Conservation (phyloP, 1,284 basidiomycete species). For the Sparassis latifolia region DNA sequence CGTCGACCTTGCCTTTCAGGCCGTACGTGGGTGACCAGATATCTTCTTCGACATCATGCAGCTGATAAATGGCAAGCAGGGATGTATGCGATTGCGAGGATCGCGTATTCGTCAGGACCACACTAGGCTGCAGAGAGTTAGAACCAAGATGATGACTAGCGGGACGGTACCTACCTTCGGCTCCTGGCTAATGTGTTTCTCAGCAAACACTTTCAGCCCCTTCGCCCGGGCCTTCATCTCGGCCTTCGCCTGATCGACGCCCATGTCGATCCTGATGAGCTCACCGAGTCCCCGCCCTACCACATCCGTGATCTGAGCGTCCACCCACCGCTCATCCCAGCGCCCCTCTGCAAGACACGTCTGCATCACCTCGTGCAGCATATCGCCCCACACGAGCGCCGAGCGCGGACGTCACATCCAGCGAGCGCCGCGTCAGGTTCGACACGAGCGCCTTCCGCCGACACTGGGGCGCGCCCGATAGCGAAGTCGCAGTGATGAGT, state of each 20-base stretch:
- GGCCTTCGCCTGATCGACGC: conserved; percentile 53
- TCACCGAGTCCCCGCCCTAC: conserved; percentile 48
- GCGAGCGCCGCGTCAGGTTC: conserved; percentile 48
- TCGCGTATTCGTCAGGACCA: conserved; percentile 60
- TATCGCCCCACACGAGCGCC: conserved; percentile 87
- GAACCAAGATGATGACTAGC: conserved; percentile 5
- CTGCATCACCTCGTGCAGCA: conserved; percentile 88
- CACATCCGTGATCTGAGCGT: conserved; percentile 49
- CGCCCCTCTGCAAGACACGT: conserved; percentile 51
- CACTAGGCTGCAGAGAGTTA: conserved; percentile 44
- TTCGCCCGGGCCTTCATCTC: conserved; percentile 59
- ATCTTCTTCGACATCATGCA: conserved; percentile 92
- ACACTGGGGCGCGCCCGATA: conserved; percentile 79
- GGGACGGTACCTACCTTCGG: conserved; percentile 53
- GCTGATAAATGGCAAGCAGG: conserved; percentile 62
- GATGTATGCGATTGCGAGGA: conserved; percentile 39
- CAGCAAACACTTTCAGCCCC: conserved; percentile 59
- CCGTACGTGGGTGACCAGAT: conserved; percentile 96
- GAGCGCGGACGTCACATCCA: conserved; percentile 52
- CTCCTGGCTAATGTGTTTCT: conserved; percentile 50
- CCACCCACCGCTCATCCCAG: conserved; percentile 59
- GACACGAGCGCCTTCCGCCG: conserved; percentile 77
- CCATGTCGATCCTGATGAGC: conserved; percentile 55
- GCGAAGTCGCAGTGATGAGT: conserved; percentile 82
- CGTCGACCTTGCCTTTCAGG: conserved; percentile 94